These are phyloP conservation scores for Funneliformis caledonium DNA, from an alignment of 371 early-diverging fungal species.

Conservation along the genomic window DNA sequence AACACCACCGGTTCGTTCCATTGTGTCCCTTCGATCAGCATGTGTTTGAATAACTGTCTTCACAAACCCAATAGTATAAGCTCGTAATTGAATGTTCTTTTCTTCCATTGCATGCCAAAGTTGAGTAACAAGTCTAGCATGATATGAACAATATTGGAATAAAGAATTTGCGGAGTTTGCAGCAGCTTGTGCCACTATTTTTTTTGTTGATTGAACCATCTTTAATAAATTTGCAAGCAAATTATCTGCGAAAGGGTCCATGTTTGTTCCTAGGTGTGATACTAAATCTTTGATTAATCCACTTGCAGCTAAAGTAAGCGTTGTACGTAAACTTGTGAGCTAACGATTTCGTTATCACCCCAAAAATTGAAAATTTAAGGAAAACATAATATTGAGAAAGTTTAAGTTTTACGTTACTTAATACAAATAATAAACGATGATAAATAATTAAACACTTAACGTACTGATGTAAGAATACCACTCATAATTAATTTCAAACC, in stretches of 20 bases:
- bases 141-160: conserved; percentile 39
- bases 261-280: background rate
- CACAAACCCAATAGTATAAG: conserved; percentile 41
- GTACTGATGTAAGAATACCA: conserved; percentile 44
- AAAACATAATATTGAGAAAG: background rate
- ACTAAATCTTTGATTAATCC: conserved; percentile 43
- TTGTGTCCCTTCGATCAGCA: conserved; percentile 23
- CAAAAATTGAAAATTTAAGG: background rate
- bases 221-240: conserved; percentile 45
- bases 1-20: conserved; percentile 38
- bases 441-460: conserved; percentile 16
- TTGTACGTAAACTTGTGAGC: conserved; percentile 51
- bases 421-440: background rate
- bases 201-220: conserved; percentile 46
- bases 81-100: conserved; percentile 44
- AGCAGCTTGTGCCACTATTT: conserved; percentile 45
- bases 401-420: background rate
- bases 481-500: conserved; percentile 42
- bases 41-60: conserved; percentile 42
- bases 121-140: conserved; percentile 37
- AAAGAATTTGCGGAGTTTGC: conserved; percentile 42
- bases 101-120: conserved; percentile 43
- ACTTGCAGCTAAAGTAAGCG: conserved; percentile 46
- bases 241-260: conserved; percentile 49
- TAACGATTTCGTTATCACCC: background rate